These are phyloP conservation scores for Globisporangium nagaii DNA, from an alignment of 352 stramenopile genomes.

Conservation along the genomic window DNA sequence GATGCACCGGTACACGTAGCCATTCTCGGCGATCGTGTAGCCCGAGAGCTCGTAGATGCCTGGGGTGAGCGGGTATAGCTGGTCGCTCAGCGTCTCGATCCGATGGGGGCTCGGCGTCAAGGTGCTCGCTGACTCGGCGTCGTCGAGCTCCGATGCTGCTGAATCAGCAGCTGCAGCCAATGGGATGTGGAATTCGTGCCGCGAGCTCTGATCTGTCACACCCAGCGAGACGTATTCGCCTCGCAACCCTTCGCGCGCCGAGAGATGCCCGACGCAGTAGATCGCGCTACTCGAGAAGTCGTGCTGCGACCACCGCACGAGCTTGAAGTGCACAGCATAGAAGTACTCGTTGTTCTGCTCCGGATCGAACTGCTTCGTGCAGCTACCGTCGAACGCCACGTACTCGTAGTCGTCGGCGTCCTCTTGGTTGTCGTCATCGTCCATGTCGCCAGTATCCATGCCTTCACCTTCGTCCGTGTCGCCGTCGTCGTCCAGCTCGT, in stretches of 20 bases:
- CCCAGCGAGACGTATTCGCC: slow-evolving; percentile 13
- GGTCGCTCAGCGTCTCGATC: slow-evolving; percentile 16
- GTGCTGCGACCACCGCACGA: slow-evolving; percentile 31
- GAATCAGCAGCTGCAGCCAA: not conserved
- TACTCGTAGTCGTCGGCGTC: not conserved
- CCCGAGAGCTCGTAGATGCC: slow-evolving; percentile 47
- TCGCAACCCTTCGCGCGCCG: slow-evolving; percentile 4
- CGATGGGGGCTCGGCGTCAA: slow-evolving; percentile 5
- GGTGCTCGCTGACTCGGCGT: not conserved
- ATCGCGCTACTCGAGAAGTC: slow-evolving; percentile 13
- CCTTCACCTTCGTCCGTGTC: not conserved
- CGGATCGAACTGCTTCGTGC: slow-evolving; percentile 1
- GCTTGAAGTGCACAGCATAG: slow-evolving; percentile 42
- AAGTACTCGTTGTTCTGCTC: slow-evolving; percentile 9
- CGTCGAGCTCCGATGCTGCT: not conserved
- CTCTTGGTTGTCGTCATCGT: not conserved
- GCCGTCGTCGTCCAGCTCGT: not conserved
- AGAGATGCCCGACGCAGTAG: slow-evolving; percentile 15
- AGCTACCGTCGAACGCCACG: slow-evolving; percentile 4
- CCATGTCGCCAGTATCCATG: too few relatives aligned
- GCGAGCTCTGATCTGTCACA: not conserved
- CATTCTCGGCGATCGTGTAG: slow-evolving; percentile 51
- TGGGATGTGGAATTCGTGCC: not conserved
- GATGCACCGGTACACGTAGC: slow-evolving; percentile 50
- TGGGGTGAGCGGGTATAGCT: slow-evolving; percentile 41